These are phyloP conservation scores for Scedosporium dehoogii DNA, from an alignment of 2,329 filamentous ascomycete genomes.

Conservation along the genomic window DNA sequence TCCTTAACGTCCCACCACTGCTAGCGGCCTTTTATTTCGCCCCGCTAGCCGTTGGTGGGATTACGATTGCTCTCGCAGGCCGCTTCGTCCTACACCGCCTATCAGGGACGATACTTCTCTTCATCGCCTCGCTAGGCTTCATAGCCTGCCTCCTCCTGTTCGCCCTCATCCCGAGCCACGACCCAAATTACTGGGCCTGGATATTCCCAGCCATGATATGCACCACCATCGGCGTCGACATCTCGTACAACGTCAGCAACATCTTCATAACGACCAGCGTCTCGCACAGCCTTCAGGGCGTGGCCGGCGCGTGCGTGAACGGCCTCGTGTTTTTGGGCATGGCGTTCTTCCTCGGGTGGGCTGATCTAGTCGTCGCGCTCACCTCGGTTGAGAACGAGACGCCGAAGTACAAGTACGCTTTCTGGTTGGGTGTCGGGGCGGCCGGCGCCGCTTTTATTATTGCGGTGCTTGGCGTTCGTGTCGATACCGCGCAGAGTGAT, in stretches of 20 bases:
- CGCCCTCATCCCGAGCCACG: conserved; percentile 40
- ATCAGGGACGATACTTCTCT: conserved; percentile 40
- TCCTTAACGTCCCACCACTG: conserved; percentile 41
- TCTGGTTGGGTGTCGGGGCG: conserved; percentile 49
- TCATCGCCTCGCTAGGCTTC: conserved; percentile 40
- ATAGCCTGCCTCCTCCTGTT: conserved; percentile 42
- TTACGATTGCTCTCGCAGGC: conserved; percentile 42
- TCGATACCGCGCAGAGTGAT: conserved; percentile 12
- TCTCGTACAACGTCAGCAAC: conserved; percentile 56
- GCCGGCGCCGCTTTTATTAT: conserved; percentile 39
- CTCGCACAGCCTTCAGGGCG: conserved; percentile 47
- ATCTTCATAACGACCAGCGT: conserved; percentile 58
- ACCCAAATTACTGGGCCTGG: conserved; percentile 50
- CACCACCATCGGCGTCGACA: conserved; percentile 54
- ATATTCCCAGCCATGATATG: conserved; percentile 52
- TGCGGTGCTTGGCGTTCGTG: conserved; percentile 3
- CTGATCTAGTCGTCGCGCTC: conserved; percentile 42
- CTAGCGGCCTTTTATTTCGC: conserved; percentile 48
- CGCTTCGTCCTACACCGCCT: conserved; percentile 47
- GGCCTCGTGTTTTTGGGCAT: conserved; percentile 55
- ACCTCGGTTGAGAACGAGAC: conserved; percentile 29
- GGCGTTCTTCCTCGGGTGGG: conserved; percentile 14
- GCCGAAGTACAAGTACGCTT: conserved; percentile 47
- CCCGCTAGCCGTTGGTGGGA: conserved; percentile 49
- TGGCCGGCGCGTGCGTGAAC: conserved; percentile 55